Evolutionary conservation across 2,329 filamentous ascomycete genomes (phyloP).

Genomic region (Blumeria graminis): DNA sequence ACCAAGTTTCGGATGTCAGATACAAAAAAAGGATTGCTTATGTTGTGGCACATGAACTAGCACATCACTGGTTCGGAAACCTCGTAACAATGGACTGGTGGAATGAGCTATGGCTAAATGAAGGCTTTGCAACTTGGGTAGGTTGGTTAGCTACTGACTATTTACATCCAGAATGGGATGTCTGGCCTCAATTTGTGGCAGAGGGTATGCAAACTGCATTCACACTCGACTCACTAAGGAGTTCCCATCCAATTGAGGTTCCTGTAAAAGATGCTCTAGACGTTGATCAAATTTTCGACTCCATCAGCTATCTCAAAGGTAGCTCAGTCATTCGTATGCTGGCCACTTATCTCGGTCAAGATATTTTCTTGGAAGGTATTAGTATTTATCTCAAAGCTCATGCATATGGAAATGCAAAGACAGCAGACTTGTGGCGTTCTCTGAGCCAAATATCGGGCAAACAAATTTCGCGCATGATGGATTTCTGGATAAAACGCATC

Average conservation of each 20-base stretch:
- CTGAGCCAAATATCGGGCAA: conserved; percentile 69
- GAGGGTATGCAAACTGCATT: conserved; percentile 87
- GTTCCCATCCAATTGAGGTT: conserved; percentile 90
- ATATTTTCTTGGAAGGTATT: conserved; percentile 78
- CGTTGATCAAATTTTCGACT: conserved; percentile 93
- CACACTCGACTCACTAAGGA: conserved; percentile 66
- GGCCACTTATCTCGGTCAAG: conserved; percentile 64
- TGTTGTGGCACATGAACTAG: conserved; percentile 92
- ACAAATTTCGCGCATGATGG: conserved; percentile 72
- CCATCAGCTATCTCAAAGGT: conserved; percentile 90
- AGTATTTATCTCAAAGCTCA: conserved; percentile 73
- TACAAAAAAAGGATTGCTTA: conserved; percentile 92
- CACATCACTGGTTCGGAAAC: conserved; percentile 91
- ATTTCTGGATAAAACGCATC: conserved; percentile 85
- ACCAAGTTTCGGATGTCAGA: conserved; percentile 66
- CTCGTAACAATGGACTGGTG: conserved; percentile 95
- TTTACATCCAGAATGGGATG: conserved; percentile 88
- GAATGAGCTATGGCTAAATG: conserved; percentile 72
- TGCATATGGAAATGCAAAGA: conserved; percentile 74
- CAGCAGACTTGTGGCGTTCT: conserved; percentile 73
- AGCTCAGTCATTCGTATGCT: conserved; percentile 95
- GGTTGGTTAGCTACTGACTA: conserved; percentile 59
- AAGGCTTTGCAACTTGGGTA: conserved; percentile 85
- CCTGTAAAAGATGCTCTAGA: conserved; percentile 82
- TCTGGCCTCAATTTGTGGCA: conserved; percentile 93